phyloP scores from a whole-genome alignment of 495 filamentous ascomycete species.

The Collariella sp. region DNA sequence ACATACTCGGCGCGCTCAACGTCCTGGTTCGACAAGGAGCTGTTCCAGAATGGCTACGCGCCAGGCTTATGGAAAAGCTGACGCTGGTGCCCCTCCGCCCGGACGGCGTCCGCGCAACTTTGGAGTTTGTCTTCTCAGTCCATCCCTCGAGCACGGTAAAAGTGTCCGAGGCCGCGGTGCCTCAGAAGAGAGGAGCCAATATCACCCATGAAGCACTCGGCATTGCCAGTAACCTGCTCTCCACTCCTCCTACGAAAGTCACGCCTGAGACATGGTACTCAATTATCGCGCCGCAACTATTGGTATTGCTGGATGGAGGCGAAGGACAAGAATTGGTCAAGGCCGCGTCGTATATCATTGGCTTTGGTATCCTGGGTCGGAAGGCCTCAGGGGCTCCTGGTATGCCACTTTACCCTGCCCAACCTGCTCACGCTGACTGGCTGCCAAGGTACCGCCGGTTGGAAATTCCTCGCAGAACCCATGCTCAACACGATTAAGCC shows the following conservation, averaged over 20 bases:
- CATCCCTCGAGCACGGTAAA: constrained; percentile 40
- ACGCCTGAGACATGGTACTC: constrained; percentile 51
- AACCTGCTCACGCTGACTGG: neutral
- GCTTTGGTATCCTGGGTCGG: constrained; percentile 61
- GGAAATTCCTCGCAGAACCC: constrained; percentile 59
- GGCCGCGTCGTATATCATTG: constrained; percentile 63
- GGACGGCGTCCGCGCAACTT: constrained; percentile 56
- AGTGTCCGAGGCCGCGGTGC: constrained; percentile 29
- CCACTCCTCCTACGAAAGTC: constrained; percentile 52
- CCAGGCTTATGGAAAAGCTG: constrained; percentile 47
- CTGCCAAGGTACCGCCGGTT: constrained; percentile 50
- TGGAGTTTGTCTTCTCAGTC: constrained; percentile 62
- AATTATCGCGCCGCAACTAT: constrained; percentile 56
- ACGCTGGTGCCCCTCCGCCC: constrained; percentile 56
- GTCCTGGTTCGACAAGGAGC: constrained; percentile 38
- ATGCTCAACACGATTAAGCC: constrained; percentile 56
- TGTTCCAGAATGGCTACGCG: constrained; percentile 41
- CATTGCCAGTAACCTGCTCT: constrained; percentile 55
- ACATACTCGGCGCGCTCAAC: constrained; percentile 39
- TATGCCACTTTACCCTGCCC: constrained; percentile 19
- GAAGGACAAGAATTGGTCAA: constrained; percentile 55
- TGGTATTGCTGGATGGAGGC: constrained; percentile 56
- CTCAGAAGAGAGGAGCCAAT: constrained; percentile 48
- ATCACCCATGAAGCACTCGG: constrained; percentile 67
- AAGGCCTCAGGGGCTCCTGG: constrained; percentile 58